Percentiles rank a stretch among this genome's conserved stretches.
Conservation (phyloP, 2,329 filamentous ascomycete species). For the Colletotrichum lupini region DNA sequence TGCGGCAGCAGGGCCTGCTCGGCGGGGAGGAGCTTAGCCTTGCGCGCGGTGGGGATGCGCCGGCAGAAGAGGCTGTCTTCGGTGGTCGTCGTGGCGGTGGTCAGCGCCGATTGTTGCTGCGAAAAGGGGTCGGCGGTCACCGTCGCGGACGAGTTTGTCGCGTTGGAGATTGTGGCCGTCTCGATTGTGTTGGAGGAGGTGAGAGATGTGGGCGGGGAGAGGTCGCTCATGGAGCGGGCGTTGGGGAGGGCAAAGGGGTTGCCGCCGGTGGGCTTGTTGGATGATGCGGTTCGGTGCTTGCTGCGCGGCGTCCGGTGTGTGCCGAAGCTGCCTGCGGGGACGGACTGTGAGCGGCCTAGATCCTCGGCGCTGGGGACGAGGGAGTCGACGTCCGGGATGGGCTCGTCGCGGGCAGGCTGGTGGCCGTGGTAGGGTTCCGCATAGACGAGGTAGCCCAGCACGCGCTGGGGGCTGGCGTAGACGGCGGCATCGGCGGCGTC, state of each 20-base stretch:
- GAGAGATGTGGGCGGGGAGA: slow-evolving; percentile 57
- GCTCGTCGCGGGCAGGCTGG: slow-evolving; percentile 71
- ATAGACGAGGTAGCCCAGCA: slow-evolving; percentile 76
- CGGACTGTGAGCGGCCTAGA: slow-evolving; percentile 48
- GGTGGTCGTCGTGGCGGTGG: slow-evolving; percentile 20
- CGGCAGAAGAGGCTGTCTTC: slow-evolving; percentile 63
- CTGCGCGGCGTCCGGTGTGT: slow-evolving; percentile 39
- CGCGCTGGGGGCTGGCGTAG: slow-evolving; percentile 76
- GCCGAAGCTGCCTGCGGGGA: slow-evolving; percentile 44
- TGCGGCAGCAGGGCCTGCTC: slow-evolving; percentile 78
- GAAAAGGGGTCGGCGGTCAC: slow-evolving; percentile 47
- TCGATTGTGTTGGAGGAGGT: slow-evolving; percentile 68
- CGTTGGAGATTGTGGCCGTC: slow-evolving; percentile 59
- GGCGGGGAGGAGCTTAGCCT: slow-evolving; percentile 73
- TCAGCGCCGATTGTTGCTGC: slow-evolving; percentile 27
- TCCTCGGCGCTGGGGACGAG: slow-evolving; percentile 47
- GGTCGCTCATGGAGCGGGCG: slow-evolving; percentile 46
- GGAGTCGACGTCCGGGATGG: slow-evolving; percentile 65
- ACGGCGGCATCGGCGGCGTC: slow-evolving; percentile 77
- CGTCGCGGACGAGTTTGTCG: slow-evolving; percentile 54
- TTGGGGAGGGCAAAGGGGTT: slow-evolving; percentile 50
- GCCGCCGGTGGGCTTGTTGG: slow-evolving; percentile 42
- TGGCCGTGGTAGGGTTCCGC: slow-evolving; percentile 77
- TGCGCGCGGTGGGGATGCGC: slow-evolving; percentile 74
- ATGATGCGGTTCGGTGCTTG: slow-evolving; percentile 34